phyloP scores from a whole-genome alignment of 2,329 filamentous ascomycete genomes.

The Pseudogymnoascus sp. region DNA sequence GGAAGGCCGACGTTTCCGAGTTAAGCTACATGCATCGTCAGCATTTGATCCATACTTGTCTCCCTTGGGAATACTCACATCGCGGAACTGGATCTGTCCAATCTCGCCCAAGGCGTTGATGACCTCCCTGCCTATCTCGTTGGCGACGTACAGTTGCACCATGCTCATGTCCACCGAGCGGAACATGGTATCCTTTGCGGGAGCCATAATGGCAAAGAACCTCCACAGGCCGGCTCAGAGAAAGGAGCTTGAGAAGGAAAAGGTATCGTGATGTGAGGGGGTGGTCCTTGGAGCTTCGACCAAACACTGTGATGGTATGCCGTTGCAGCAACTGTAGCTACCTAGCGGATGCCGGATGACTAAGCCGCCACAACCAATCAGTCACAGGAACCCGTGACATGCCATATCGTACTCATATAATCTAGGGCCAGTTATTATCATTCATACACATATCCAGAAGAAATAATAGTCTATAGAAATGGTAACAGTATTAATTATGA shows the following conservation, averaged over 20 bases:
- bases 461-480: not conserved
- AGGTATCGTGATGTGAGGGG: not conserved
- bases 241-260: slow-evolving; percentile 3
- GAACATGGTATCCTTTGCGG: slow-evolving; percentile 85
- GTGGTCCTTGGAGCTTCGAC: not conserved
- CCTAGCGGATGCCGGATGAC: not conserved
- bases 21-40: slow-evolving; percentile 60
- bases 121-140: slow-evolving; percentile 96
- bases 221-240: slow-evolving; percentile 6
- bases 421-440: not conserved
- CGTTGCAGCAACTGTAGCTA: slow-evolving; percentile 6
- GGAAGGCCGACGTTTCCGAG: slow-evolving; percentile 84
- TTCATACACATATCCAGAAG: not conserved
- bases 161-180: slow-evolving; percentile 99
- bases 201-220: slow-evolving; percentile 43
- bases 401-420: not conserved
- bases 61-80: slow-evolving; percentile 48
- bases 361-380: slow-evolving; percentile 9
- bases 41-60: slow-evolving; percentile 14
- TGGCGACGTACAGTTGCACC: slow-evolving; percentile 98
- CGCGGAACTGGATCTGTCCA: slow-evolving; percentile 91
- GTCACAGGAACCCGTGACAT: not conserved
- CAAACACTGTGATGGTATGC: slow-evolving; percentile 2
- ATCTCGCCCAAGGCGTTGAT: slow-evolving; percentile 94
- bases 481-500: not conserved